Evolutionary conservation across 116 monocot genomes (phyloP).

Genomic region (Zostera marina): DNA sequence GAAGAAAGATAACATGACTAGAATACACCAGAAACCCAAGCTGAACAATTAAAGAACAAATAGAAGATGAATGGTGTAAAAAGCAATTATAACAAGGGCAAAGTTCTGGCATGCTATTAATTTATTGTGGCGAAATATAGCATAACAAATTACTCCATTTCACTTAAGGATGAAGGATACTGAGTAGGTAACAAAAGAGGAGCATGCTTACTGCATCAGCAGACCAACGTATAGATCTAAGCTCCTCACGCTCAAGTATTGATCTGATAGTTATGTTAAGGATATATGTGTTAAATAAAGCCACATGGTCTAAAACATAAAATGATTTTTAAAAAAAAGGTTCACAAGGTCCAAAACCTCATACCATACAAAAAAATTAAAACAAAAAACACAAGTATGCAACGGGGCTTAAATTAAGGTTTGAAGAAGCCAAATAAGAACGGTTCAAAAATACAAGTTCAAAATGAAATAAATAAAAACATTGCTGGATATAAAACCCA

Average conservation of each 20-base stretch:
- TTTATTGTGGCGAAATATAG: background rate
- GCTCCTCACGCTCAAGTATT: slow-evolving; percentile 69
- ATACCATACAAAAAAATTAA: too few relatives aligned
- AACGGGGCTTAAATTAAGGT: too few relatives aligned
- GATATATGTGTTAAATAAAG: background rate
- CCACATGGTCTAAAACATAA: too few relatives aligned
- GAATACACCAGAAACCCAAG: too few relatives aligned
- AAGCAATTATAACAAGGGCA: background rate
- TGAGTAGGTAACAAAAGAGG: slow-evolving; percentile 1
- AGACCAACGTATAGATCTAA: slow-evolving; percentile 53
- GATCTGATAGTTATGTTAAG: slow-evolving; percentile 46
- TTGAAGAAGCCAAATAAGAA: too few relatives aligned
- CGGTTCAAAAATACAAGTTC: background rate
- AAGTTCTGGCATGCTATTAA: background rate
- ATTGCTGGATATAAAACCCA: background rate
- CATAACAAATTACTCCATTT: background rate
- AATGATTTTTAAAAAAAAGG: too few relatives aligned
- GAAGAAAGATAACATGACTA: too few relatives aligned
- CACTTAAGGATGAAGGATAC: background rate
- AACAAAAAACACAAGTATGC: too few relatives aligned
- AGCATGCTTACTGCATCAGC: slow-evolving; percentile 51
- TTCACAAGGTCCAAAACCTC: too few relatives aligned
- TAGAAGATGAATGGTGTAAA: background rate
- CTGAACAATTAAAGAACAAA: background rate
- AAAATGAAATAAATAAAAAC: background rate